Evolutionary conservation across 805 yeast genomes (phyloP).

Genomic region (Wickerhamomyces mucosus): DNA sequence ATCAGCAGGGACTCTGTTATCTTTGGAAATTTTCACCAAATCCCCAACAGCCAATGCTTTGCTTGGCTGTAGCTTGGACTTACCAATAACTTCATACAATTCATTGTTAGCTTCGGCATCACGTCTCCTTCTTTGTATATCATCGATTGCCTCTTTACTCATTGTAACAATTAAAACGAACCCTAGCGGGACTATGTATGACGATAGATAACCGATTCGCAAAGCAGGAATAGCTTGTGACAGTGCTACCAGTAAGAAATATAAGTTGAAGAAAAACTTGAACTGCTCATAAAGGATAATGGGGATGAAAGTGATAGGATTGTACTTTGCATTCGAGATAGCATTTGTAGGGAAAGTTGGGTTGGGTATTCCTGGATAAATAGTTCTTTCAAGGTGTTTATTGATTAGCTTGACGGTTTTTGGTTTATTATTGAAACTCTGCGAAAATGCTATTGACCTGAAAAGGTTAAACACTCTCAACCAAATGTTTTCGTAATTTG

Average conservation of each 20-base stretch:
- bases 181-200: slow-evolving; percentile 89
- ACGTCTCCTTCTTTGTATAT: slow-evolving; percentile 79
- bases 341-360: slow-evolving; percentile 55
- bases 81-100: slow-evolving; percentile 58
- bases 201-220: slow-evolving; percentile 86
- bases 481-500: slow-evolving; percentile 7
- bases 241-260: slow-evolving; percentile 85
- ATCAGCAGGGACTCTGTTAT: slow-evolving; percentile 89
- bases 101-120: slow-evolving; percentile 87
- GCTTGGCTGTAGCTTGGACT: slow-evolving; percentile 35
- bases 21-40: slow-evolving; percentile 67
- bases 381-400: slow-evolving; percentile 28
- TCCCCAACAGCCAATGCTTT: slow-evolving; percentile 79
- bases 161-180: slow-evolving; percentile 89
- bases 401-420: slow-evolving; percentile 19
- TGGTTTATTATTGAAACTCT: slow-evolving; percentile 1
- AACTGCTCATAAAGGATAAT: slow-evolving; percentile 88
- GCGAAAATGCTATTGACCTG: slow-evolving; percentile 2
- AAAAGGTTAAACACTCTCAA: slow-evolving; percentile 7
- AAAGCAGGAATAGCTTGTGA: slow-evolving; percentile 87
- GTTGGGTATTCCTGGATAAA: slow-evolving; percentile 33
- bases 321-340: slow-evolving; percentile 89
- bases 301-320: slow-evolving; percentile 81
- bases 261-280: slow-evolving; percentile 90
- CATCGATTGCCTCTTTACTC: slow-evolving; percentile 94